Percentiles rank a stretch among this genome's conserved stretches.
phyloP scores from a whole-genome alignment of 2,329 filamentous ascomycete species.

The Calycina marina region DNA sequence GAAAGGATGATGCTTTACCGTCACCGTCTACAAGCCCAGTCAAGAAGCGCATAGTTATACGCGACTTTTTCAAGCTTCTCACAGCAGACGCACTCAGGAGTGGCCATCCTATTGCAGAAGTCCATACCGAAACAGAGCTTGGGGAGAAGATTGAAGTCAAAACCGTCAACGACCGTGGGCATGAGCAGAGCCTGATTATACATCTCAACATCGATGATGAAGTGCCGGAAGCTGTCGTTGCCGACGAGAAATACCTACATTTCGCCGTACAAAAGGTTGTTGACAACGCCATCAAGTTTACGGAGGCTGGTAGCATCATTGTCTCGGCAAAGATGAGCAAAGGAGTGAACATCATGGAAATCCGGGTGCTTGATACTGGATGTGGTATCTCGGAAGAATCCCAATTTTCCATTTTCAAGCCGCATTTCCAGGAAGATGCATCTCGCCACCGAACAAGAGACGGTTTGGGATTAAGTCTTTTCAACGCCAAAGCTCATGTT shows the following conservation, averaged over 20 bases:
- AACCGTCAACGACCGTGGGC: conserved; percentile 15
- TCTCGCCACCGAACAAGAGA: conserved; percentile 53
- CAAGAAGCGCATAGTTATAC: conserved; percentile 15
- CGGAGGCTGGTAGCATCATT: conserved; percentile 45
- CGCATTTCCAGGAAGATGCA: conserved; percentile 54
- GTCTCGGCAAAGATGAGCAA: conserved; percentile 41
- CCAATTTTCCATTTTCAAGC: conserved; percentile 50
- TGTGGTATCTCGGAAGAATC: conserved; percentile 54
- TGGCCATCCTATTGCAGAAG: conserved; percentile 15
- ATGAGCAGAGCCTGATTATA: conserved; percentile 22
- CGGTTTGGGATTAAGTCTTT: conserved; percentile 51
- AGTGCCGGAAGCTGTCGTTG: conserved; percentile 36
- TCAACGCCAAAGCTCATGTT: conserved; percentile 59
- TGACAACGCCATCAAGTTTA: conserved; percentile 57
- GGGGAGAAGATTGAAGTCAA: conserved; percentile 19
- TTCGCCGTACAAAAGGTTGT: conserved; percentile 28
- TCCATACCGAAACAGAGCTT: conserved; percentile 13
- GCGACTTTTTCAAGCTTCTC: conserved; percentile 18
- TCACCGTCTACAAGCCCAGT: conserved; percentile 9
- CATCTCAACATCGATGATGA: conserved; percentile 24
- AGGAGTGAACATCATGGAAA: conserved; percentile 38
- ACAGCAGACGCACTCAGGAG: conserved; percentile 16
- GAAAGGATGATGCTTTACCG: conserved; percentile 2
- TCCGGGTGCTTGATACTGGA: conserved; percentile 51
- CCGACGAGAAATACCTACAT: conserved; percentile 34